Evolutionary conservation across 2,329 filamentous ascomycete genomes (phyloP), one percentile per base, ranked within the genome.

Genomic region (Exophiala sideris): DNA sequence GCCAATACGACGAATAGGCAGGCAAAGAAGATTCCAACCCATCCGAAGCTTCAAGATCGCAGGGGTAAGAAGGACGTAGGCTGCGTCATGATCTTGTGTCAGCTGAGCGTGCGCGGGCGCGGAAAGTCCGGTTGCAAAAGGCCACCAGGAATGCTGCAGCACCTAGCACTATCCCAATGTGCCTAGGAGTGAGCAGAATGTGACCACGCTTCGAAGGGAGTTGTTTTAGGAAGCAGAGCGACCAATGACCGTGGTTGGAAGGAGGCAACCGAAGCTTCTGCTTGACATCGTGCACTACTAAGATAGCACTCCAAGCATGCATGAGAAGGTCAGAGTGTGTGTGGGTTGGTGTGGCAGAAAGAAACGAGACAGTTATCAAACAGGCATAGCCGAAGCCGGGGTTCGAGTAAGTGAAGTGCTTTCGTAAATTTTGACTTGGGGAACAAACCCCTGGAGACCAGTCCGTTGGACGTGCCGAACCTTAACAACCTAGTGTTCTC

Each of bases 281-380:
- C 57, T 57, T 51, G 51, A 60, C 52, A 60, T 60, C 57, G 51
- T 55, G 52, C 54, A 46, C 54, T 57, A 59, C 51, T 51, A 52
- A 29, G 24, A 29, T 29, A 29, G 24, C 24, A 29, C 57, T 14
- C 33, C 54, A 42, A 54, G 50, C 54, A 57, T 50, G 51, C 50
- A 24, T 29, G 50, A 46, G 41, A 39, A 53, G 54, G 54, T 51
- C 50, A 38, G 47, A 52, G 51, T 50, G 50, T 49, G 52, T 50
- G 49, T 45, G 48, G 48, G 29, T 52, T 47, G 39, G 24, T 55
- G 56, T 50, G 40, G 52, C 40, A 50, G 45, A 54, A 36, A 47
- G 33, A 46, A 38, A 38, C n/a, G 33, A 45, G 42, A 59, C 47
- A 49, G 29, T 53, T 41, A 46, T 50, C 45, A 51, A 45, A 56